Evolutionary conservation across 257 asterid genomes (phyloP).

Genomic region (Anisodus tanguticus): DNA sequence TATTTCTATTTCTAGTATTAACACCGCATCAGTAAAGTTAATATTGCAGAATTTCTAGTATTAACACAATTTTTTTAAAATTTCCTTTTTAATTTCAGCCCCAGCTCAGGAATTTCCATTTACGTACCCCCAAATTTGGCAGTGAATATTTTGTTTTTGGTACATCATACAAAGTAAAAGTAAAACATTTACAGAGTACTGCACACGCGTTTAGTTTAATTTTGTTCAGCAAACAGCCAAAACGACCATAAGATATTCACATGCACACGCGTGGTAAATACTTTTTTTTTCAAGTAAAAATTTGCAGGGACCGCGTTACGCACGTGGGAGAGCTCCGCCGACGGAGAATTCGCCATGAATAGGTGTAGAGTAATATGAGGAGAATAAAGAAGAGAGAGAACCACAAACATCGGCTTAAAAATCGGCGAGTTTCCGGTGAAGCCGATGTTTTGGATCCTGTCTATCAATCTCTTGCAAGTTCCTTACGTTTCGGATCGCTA

Average conservation of each 20-base stretch:
- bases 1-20: background rate
- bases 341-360: constrained; percentile 24
- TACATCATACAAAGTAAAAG: background rate
- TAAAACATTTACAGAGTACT: constrained; percentile 24
- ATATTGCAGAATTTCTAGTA: background rate
- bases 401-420: constrained; percentile 40
- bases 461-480: constrained; percentile 46
- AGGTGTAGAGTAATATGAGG: background rate
- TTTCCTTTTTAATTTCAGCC: background rate
- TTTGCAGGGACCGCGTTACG: constrained; percentile 20
- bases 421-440: constrained; percentile 69
- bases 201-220: background rate
- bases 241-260: constrained; percentile 32
- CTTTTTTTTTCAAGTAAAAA: background rate
- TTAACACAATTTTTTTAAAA: background rate
- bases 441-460: constrained; percentile 37
- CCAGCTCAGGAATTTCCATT: constrained; percentile 22
- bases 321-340: constrained; percentile 36
- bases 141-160: constrained; percentile 1
- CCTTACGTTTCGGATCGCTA: constrained; percentile 66
- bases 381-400: background rate
- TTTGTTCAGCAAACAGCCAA: background rate
- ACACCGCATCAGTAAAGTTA: background rate
- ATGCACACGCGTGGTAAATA: constrained; percentile 36
- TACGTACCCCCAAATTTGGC: background rate